Base-by-base conservation (phyloP, 2,329 filamentous ascomycete genomes). In the Colletotrichum spinosum region DNA sequence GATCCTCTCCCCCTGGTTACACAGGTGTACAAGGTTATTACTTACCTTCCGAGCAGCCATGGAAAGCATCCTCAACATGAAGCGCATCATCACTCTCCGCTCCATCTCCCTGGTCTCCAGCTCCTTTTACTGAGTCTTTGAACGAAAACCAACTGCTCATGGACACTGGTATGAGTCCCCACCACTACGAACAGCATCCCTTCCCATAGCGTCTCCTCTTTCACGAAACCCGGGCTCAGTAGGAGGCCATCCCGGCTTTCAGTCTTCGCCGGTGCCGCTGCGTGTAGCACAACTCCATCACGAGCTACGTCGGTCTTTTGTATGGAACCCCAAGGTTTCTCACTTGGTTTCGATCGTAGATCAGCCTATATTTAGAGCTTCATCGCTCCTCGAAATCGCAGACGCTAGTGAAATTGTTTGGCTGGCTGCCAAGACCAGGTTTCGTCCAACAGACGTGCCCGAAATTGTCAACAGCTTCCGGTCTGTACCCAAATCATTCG, bases 401-500 rank as follows among this genome's bases (percentile, higher is more conserved):
- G 41, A 57, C 13, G 45, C 59, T 2, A 48, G 15, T 1, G 46
- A 6, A 12, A 35, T 33, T 3, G 6, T 34, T 55, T 74, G 73
- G 25, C 72, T 72, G 2, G 74, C 70, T 2, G 75, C 74, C 8
- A 85, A 61, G 2, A 79, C 80, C 8, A 85, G 71, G 64, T 80
- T 82, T 0, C 75, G 81, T 7, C 83, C 83, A 0, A 78, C 79
- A 1, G 80, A 82, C 37, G 77, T 76, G 0, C 83, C 83, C 34
- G 77, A 76, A 1, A 81, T 70, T 0, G 82, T 84, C 61, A 84
- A 70, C 5, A 80, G 65, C 2, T 72, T 70, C 3, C 77, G 71
- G 69, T 83, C 79, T 2, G 79, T 77, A 11, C 74, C 74, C 67
- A 75, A 78, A 35, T 74, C 65, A 1, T 60, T 54, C 54, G 73